phyloP scores from a whole-genome alignment of 1,284 basidiomycete species.

The Anthracocystis panici-leucophaei region DNA sequence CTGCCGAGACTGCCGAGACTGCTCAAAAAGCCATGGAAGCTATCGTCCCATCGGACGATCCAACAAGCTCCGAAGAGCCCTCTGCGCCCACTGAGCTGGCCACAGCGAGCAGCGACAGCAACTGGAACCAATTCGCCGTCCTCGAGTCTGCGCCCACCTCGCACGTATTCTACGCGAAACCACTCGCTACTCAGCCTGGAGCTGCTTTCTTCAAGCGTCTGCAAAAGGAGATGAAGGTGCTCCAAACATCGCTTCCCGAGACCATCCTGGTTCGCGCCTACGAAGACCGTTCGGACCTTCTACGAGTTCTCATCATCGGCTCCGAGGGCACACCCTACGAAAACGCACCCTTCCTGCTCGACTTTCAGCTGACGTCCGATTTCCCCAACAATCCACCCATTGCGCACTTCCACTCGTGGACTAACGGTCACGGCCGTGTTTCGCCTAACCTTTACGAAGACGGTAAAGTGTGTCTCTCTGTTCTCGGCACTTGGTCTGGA shows the following conservation, averaged over 20 bases:
- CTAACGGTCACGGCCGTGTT: conserved; percentile 86
- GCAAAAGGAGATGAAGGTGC: conserved; percentile 83
- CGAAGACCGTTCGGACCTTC: conserved; percentile 83
- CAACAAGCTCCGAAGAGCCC: conserved; percentile 2
- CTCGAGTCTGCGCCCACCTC: conserved; percentile 54
- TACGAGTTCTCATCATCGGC: conserved; percentile 89
- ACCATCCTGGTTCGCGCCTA: conserved; percentile 72
- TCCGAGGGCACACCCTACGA: conserved; percentile 88
- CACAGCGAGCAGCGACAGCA: conserved; percentile 20
- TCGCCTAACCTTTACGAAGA: conserved; percentile 89
- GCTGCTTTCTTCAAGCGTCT: conserved; percentile 81
- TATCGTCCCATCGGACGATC: conserved; percentile 3
- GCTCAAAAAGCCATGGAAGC: conserved; percentile 17
- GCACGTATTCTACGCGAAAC: conserved; percentile 44
- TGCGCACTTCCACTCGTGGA: conserved; percentile 93
- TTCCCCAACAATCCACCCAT: conserved; percentile 88
- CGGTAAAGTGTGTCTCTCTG: conserved; percentile 91
- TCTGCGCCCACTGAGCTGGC: conserved; percentile 29
- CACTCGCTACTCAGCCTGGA: conserved; percentile 65
- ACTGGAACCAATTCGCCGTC: conserved; percentile 51
- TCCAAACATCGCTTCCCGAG: conserved; percentile 77
- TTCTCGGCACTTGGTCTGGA: conserved; percentile 91
- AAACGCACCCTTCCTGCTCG: conserved; percentile 92
- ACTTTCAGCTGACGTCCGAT: conserved; percentile 81
- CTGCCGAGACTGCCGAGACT: not conserved